Evolutionary conservation across 306 rosid species (phyloP), one percentile per base, ranked within the genome.

Genomic region (Mimosa bimucronata): DNA sequence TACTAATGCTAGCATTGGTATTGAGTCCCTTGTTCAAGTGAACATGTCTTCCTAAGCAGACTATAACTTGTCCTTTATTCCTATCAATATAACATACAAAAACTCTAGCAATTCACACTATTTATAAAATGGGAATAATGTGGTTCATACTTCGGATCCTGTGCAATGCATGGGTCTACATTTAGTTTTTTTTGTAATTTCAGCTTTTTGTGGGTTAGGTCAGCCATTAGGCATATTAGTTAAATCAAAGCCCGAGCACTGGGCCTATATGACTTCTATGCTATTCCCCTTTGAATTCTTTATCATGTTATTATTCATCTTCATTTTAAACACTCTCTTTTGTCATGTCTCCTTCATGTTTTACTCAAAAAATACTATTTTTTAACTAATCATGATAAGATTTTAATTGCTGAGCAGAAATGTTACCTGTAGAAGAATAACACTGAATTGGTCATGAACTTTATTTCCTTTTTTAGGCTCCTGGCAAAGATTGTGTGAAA

Each of bases 1-100:
- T 52, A 48, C 52, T 57, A 45, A 28, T 80, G 34, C 44, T 60
- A 29, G 58, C 66, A 68, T 73, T 68, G 74, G 55, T 62, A 50
- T 73, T 71, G 74, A 46, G 66, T 58, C 80, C 38, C 45, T 46
- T 55, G 80, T 45, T 46, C 61, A 45, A 73, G 69, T 58, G 41
- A 78, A 74, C 75, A 21, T 42, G 42, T 71, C 42, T 77, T 77
- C 42, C 12, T 50, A 30, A 12, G 60, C 52, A 68, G 19, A 29
- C 40, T 73, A 30, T 53, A 48, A 73, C 48, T 9, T 50, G 34
- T 60, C 66, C 46, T 77, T 74, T 23, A 73, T 73, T 60, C 66
- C 57, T 67, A 55, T 72, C 4, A 21, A n/a, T 55, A n/a, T 55
- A 52, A 7, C 25, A 19, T 19, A 19, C 28, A 55, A 55, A 48